phyloP scores from a whole-genome alignment of 805 yeast species.

The Komagataella pastoris region DNA sequence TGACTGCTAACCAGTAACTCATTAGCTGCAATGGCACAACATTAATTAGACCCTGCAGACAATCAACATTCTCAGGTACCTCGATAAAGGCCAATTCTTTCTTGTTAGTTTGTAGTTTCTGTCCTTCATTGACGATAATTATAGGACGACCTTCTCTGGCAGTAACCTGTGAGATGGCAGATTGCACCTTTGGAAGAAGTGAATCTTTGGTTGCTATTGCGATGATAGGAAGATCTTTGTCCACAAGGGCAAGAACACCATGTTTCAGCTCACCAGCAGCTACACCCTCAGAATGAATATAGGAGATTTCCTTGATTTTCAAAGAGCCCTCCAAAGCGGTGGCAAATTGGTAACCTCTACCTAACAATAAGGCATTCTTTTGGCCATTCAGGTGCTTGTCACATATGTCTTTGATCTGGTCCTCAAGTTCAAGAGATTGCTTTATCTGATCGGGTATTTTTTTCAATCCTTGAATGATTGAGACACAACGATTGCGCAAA shows the following conservation, averaged over 20 bases:
- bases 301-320: conserved; percentile 94
- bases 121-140: conserved; percentile 76
- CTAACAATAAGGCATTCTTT: conserved; percentile 79
- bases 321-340: conserved; percentile 97
- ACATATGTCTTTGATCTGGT: conserved; percentile 64
- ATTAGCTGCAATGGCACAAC: conserved; percentile 91
- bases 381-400: conserved; percentile 59
- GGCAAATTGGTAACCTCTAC: conserved; percentile 96
- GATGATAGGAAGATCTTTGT: conserved; percentile 84
- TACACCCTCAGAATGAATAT: conserved; percentile 98
- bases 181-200: conserved; percentile 88
- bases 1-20: conserved; percentile 94
- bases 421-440: conserved; percentile 61
- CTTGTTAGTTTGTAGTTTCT: conserved; percentile 42
- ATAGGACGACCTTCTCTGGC: conserved; percentile 98
- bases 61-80: conserved; percentile 93
- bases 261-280: conserved; percentile 98
- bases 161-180: conserved; percentile 91
- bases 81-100: conserved; percentile 61
- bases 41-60: conserved; percentile 91
- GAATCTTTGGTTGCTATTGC: conserved; percentile 96
- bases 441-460: conserved; percentile 78
- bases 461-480: conserved; percentile 77
- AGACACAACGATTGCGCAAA: conserved; percentile 58
- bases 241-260: conserved; percentile 95